These are phyloP conservation scores for Crithidia brevicula DNA, from an alignment of 208 protist species.

Conservation along the genomic window DNA sequence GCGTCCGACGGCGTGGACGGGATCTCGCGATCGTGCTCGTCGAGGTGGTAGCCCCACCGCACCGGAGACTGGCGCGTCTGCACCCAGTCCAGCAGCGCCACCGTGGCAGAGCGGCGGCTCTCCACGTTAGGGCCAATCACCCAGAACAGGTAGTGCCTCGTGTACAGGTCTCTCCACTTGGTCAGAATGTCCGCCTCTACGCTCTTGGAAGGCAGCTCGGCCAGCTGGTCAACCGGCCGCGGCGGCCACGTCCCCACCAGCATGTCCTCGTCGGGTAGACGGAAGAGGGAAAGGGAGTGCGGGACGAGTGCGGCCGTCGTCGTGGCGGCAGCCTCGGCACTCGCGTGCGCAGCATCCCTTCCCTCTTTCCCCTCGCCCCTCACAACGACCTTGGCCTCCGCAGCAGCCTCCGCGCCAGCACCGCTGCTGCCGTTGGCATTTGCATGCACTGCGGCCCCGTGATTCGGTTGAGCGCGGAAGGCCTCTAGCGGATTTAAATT, in stretches of 20 bases:
- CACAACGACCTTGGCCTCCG: not conserved
- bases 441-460: not conserved
- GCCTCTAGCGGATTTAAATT: conserved; percentile 46
- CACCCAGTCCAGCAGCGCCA: conserved; percentile 33
- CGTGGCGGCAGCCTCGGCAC: conserved; percentile 5
- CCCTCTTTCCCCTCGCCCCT: not conserved
- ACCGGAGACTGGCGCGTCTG: not conserved
- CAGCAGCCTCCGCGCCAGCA: not conserved
- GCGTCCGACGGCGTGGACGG: conserved; percentile 6
- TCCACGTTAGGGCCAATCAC: conserved; percentile 25
- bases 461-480: conserved; percentile 12
- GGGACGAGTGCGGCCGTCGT: conserved; percentile 9
- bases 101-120: conserved; percentile 37
- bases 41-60: conserved; percentile 23
- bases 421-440: not conserved
- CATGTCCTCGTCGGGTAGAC: conserved; percentile 45
- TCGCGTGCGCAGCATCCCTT: conserved; percentile 1
- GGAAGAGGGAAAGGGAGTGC: conserved; percentile 20
- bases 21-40: conserved; percentile 16
- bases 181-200: conserved; percentile 19
- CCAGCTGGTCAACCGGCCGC: not conserved
- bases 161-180: conserved; percentile 10
- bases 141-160: conserved; percentile 38
- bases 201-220: not conserved
- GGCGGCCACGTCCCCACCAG: conserved; percentile 56